phyloP scores from a whole-genome alignment of 2,329 filamentous ascomycete genomes.

The Trichoderma sp. region DNA sequence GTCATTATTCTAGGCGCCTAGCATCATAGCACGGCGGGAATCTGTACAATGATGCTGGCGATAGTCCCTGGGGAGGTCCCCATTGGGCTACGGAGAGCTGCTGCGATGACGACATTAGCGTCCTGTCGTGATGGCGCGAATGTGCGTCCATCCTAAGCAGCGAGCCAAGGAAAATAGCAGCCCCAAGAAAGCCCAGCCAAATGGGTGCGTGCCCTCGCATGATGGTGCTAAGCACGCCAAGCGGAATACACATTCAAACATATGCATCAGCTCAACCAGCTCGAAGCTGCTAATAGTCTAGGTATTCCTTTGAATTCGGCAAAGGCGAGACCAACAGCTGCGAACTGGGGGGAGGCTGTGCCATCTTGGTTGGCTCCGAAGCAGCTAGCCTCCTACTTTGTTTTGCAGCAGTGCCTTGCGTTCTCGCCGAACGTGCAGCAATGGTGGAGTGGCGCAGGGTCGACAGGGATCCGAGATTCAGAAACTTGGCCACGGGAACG shows the following conservation, averaged over 20 bases:
- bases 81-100: neutral
- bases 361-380: neutral
- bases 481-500: slow-evolving; percentile 23
- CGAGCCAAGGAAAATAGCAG: neutral
- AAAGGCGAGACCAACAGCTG: neutral
- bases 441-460: slow-evolving; percentile 24
- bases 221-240: neutral
- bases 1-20: neutral
- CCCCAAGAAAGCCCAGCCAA: neutral
- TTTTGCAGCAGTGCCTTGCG: neutral
- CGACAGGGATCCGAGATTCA: neutral
- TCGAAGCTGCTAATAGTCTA: neutral
- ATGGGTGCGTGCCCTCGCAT: neutral
- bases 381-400: neutral
- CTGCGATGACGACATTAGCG: slow-evolving; percentile 22
- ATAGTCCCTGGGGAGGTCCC: neutral
- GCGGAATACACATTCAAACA: neutral
- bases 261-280: neutral
- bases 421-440: slow-evolving; percentile 8
- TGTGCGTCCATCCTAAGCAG: neutral
- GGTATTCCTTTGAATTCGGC: neutral
- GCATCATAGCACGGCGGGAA: neutral
- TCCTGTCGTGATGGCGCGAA: neutral
- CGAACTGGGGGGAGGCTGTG: neutral
- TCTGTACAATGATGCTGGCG: neutral